phyloP scores from a whole-genome alignment of 768 basidiomycete species.

The Clitopilus hobsonii region DNA sequence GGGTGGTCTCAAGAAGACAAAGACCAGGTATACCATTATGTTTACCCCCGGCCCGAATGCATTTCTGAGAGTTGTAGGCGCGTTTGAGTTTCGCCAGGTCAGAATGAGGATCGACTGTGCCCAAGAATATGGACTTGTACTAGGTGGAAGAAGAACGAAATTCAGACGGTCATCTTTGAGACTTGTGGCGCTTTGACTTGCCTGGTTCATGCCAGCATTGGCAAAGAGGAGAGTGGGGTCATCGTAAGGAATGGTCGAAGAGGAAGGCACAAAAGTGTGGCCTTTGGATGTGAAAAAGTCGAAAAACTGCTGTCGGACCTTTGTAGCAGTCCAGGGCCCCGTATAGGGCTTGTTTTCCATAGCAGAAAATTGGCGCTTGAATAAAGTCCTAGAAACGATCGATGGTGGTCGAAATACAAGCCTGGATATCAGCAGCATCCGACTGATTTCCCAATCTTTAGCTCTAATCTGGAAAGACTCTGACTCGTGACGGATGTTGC shows the following conservation, averaged over 20 bases:
- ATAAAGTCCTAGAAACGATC: slow-evolving; percentile 7
- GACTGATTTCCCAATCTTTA: slow-evolving; percentile 4
- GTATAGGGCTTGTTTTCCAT: slow-evolving; percentile 34
- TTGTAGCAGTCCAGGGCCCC: slow-evolving; percentile 72
- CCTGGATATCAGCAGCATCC: slow-evolving; percentile 16
- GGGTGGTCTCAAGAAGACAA: background rate
- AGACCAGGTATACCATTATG: slow-evolving; percentile 70
- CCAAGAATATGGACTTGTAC: slow-evolving; percentile 98
- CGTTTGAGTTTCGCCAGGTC: slow-evolving; percentile 87
- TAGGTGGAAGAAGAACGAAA: slow-evolving; percentile 22
- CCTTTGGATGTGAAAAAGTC: slow-evolving; percentile 75
- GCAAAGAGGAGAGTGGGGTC: slow-evolving; percentile 97
- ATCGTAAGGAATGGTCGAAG: slow-evolving; percentile 92
- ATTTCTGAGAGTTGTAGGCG: slow-evolving; percentile 96
- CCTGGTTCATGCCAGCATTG: slow-evolving; percentile 98
- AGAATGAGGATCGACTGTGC: slow-evolving; percentile 93
- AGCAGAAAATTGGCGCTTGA: slow-evolving; percentile 13
- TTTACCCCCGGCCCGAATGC: slow-evolving; percentile 97
- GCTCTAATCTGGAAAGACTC: slow-evolving; percentile 10
- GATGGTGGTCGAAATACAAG: slow-evolving; percentile 21
- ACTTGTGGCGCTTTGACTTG: slow-evolving; percentile 17
- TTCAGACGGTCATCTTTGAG: background rate
- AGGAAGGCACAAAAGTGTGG: slow-evolving; percentile 89
- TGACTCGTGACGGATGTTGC: slow-evolving; percentile 16
- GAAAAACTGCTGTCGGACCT: slow-evolving; percentile 87